Conservation (phyloP, 805 yeast genomes). For the Schwanniomyces vanrijiae region DNA sequence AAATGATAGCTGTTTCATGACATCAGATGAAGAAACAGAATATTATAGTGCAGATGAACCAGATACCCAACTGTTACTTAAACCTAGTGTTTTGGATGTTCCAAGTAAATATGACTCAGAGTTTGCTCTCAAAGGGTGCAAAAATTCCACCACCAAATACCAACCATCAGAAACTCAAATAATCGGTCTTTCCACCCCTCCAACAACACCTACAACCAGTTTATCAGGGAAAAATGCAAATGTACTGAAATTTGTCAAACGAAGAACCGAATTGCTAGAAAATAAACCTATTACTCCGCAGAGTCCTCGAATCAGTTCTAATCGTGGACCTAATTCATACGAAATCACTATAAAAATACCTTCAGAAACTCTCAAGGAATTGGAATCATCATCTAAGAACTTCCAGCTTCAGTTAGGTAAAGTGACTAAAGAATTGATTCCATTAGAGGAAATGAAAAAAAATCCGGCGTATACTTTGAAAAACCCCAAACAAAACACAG, state of each 20-base stretch:
- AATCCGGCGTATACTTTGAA: slow-evolving; percentile 8
- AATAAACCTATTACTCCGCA: not conserved
- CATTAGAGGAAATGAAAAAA: slow-evolving; percentile 9
- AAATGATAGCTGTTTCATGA: not conserved
- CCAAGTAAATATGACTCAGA: not conserved
- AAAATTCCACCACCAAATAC: not conserved
- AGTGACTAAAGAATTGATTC: slow-evolving; percentile 7
- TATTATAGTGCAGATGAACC: not conserved
- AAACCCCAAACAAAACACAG: slow-evolving; percentile 1
- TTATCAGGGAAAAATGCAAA: not conserved
- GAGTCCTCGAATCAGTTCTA: not conserved
- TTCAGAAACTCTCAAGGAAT: not conserved
- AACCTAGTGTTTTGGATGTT: not conserved
- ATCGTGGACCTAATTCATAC: not conserved
- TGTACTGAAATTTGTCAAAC: not conserved
- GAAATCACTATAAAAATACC: not conserved
- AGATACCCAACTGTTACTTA: not conserved
- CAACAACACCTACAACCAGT: not conserved
- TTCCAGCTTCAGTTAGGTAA: not conserved
- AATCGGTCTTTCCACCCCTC: not conserved
- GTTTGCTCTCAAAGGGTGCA: not conserved
- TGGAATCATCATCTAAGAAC: not conserved
- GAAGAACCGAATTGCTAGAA: slow-evolving; percentile 1
- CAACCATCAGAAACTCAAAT: not conserved
- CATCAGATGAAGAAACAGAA: not conserved